Base-by-base conservation (phyloP, 2,329 filamentous ascomycete species). In the Lachnellula arida region DNA sequence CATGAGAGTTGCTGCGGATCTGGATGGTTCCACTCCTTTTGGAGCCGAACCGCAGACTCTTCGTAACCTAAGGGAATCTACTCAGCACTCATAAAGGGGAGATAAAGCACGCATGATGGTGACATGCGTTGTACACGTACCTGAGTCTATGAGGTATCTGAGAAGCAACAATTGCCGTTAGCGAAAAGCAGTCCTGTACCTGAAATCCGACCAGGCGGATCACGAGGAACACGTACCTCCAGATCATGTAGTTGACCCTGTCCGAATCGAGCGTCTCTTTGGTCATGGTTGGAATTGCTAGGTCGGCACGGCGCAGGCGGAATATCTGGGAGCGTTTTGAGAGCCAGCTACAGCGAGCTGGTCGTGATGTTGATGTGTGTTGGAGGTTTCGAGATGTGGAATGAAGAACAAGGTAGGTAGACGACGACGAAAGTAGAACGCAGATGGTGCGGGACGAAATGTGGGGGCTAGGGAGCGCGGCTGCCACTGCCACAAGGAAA, bases 161-260 rank as follows among this genome's bases (percentile, higher is more conserved):
- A 60, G 58, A 56, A 55, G 59, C 51, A 60, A 58, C 51, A 62
- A 55, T 55, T 60, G 54, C 49, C 54, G 64, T 69, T 69, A 68
- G 65, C 67, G 64, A 69, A 62, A 57, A 54, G 48, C 55, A 54
- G 28, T 53, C 54, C 58, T 51, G 63, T 62, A 62, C 61, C 63
- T 62, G 59, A 60, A 63, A 59, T 60, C 58, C 54, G 55, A 63
- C 54, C 46, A 51, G 53, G 63, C 57, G 61, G 65, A 67, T 66
- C 63, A 68, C 60, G 63, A 63, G 62, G 63, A 63, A 66, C 60
- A 70, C 83, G 73, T 78, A 87, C 84, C 82, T 85, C 84, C 84
- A 87, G 71, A 87, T 78, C 72, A 87, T 78, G 78, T 82, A 86
- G 76, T 86, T 87, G 78, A 86, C 76, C 76, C 81, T 78, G 72